Conservation (phyloP, 208 protist genomes). For the Trypanosoma boissoni region DNA sequence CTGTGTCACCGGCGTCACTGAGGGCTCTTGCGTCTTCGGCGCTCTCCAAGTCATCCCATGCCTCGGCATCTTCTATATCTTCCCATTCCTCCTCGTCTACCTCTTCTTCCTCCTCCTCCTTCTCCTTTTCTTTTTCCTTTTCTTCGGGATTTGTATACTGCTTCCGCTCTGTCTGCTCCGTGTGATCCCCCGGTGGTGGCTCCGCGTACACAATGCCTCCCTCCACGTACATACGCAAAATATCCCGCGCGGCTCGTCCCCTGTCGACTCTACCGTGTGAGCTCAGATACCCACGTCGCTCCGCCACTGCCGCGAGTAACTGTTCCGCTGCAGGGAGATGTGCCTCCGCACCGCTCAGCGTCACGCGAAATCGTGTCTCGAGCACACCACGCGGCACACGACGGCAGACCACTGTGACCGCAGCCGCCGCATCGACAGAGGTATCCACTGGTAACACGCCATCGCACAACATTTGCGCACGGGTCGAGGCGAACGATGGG, state of each 20-base stretch:
- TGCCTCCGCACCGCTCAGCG: constrained; percentile 71
- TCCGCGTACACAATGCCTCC: constrained; percentile 78
- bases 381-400: constrained; percentile 62
- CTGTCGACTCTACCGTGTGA: constrained; percentile 94
- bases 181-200: constrained; percentile 71
- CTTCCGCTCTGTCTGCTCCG: too few relatives aligned
- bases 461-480: constrained; percentile 96
- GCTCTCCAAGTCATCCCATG: constrained; percentile 66
- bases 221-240: constrained; percentile 96
- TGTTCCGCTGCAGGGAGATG: constrained; percentile 58
- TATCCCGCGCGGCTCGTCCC: constrained; percentile 84
- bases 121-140: constrained; percentile 25
- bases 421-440: constrained; percentile 61
- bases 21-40: constrained; percentile 42
- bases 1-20: constrained; percentile 38
- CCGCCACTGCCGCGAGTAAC: constrained; percentile 75
- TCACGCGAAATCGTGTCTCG: constrained; percentile 58
- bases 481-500: constrained; percentile 86
- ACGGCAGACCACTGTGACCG: constrained; percentile 59
- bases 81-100: constrained; percentile 32
- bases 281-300: constrained; percentile 93
- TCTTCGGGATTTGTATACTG: too few relatives aligned
- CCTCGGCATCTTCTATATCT: constrained; percentile 60
- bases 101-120: constrained; percentile 28
- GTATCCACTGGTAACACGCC: constrained; percentile 95